A percentile compares a stretch with the other conserved stretches of the same genome.
phyloP scores from a whole-genome alignment of 2,329 filamentous ascomycete genomes.

The Sclerotinia glacialis region DNA sequence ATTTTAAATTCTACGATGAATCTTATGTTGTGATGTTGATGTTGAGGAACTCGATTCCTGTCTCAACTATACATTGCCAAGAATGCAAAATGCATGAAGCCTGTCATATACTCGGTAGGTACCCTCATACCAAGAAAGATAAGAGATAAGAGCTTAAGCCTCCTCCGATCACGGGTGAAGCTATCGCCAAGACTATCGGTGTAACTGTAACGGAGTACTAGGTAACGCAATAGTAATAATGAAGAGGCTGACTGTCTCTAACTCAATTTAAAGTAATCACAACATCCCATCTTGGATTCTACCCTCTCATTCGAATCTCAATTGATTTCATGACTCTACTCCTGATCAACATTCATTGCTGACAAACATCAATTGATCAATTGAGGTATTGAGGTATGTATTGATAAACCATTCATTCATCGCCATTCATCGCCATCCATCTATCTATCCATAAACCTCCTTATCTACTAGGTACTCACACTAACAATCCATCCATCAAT shows the following conservation, averaged over 20 bases:
- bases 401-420: not conserved
- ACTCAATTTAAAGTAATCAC: not conserved
- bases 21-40: not conserved
- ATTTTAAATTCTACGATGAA: not conserved
- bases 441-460: not conserved
- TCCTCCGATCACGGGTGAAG: not conserved
- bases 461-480: not conserved
- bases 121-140: too few species aligned
- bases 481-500: slow-evolving; percentile 23
- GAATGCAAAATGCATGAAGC: not conserved
- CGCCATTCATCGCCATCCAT: not conserved
- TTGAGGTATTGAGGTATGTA: not conserved
- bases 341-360: not conserved
- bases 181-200: slow-evolving; percentile 9
- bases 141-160: not conserved
- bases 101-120: too few species aligned
- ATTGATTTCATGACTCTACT: too few species aligned
- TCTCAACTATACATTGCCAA: not conserved
- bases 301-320: not conserved
- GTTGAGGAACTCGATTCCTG: not conserved
- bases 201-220: too few species aligned
- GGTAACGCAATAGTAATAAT: not conserved
- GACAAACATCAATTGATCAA: not conserved
- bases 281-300: not conserved
- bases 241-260: not conserved